These are phyloP conservation scores for Boletus edulis DNA, from an alignment of 768 basidiomycete species.

Conservation along the genomic window DNA sequence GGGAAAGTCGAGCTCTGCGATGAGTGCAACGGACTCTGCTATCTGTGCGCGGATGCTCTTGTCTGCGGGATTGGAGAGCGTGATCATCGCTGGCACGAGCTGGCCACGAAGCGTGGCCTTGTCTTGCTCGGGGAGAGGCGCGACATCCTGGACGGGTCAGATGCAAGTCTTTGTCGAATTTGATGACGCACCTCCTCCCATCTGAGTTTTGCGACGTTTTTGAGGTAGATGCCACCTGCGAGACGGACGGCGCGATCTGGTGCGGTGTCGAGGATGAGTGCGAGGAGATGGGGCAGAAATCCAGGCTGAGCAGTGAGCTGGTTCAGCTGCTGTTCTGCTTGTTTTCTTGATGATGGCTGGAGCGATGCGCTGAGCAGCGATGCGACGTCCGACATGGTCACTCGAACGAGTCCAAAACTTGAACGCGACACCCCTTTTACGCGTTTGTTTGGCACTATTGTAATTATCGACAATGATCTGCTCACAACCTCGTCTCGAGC, in stretches of 20 bases:
- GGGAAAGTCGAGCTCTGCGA: constrained; percentile 93
- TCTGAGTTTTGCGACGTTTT: constrained; percentile 82
- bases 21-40: constrained; percentile 88
- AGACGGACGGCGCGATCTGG: constrained; percentile 70
- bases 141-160: constrained; percentile 53
- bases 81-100: constrained; percentile 90
- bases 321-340: constrained; percentile 77
- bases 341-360: constrained; percentile 64
- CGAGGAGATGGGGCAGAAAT: constrained; percentile 77
- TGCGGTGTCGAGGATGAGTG: constrained; percentile 69
- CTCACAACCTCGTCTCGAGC: too few relatives aligned
- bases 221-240: constrained; percentile 86
- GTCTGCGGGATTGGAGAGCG: constrained; percentile 70
- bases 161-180: background rate
- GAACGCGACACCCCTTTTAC: background rate
- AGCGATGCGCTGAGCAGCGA: constrained; percentile 71
- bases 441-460: constrained; percentile 7
- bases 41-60: constrained; percentile 79
- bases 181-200: constrained; percentile 76
- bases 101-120: constrained; percentile 69
- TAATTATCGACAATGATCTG: too few relatives aligned
- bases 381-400: constrained; percentile 62
- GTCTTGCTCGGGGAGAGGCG: constrained; percentile 68
- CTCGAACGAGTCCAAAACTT: background rate
- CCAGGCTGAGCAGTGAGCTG: constrained; percentile 67